Base-by-base conservation (phyloP, 306 rosid genomes). In the Argentina anserina region DNA sequence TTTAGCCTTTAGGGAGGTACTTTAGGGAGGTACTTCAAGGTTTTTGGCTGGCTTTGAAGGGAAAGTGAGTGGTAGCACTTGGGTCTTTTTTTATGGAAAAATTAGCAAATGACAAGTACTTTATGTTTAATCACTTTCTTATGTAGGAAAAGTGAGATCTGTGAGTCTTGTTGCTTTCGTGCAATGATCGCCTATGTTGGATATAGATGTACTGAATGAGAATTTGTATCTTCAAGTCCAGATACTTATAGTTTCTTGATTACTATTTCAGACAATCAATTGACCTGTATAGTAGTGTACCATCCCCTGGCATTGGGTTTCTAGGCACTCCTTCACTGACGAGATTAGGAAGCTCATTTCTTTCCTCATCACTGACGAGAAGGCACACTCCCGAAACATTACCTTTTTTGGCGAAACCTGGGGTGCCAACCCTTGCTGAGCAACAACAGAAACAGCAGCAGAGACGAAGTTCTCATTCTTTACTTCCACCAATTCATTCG, bases 341-440 rank as follows among this genome's bases (percentile, higher is more conserved):
- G n/a, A 89, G 96, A 86, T 72, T 95, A 43, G 89, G 99, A 75
- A 90, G 99, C 70, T 95, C 99, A 1, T 95, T 87, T 80, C 91
- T 94, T 20, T 91, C 97, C 37, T 75, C 99, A 31, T 88, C 99
- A 46, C 76, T 95, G 47, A 91, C 99, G 70, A 95, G 93, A 78
- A 91, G 99, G 82, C 82, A 89, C 92, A 91, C 99, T 70, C 99
- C 97, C 17, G 99, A 95, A 79, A 25, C 80, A 6, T 82, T 89
- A 60, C 82, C 91, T n/a, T 69, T 88, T 25, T 81, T 72, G 40
- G 37, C 92, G 29, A 95, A 86, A 68, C 97, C 97, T 49, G 67
- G 86, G 39, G 69, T 90, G 49, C 84, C 80, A 25, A 74, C 77
- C 4, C 33, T 64, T 37, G 90, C 78, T 13, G 89, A 88, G 9